phyloP scores from a whole-genome alignment of 345 rosid genomes.

The Trapa bicornis region DNA sequence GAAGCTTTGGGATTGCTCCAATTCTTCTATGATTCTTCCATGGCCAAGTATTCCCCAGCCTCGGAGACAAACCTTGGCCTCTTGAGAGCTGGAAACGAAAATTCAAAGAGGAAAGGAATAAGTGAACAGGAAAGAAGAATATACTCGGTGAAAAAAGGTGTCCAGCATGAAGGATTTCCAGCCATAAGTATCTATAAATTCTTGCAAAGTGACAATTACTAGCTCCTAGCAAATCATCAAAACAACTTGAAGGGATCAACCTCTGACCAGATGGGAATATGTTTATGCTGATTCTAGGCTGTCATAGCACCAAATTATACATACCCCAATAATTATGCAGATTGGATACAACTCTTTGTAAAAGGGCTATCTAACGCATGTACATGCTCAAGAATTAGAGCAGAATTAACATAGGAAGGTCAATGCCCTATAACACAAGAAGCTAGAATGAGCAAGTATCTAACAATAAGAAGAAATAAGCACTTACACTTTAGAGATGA shows the following conservation, averaged over 20 bases:
- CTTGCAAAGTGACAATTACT: background rate
- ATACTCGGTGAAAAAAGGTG: background rate
- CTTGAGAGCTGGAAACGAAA: background rate
- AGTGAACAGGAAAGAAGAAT: background rate
- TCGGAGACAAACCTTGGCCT: background rate
- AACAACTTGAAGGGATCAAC: background rate
- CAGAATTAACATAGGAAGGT: background rate
- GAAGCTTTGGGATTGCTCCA: background rate
- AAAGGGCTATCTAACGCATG: background rate
- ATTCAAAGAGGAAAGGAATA: background rate
- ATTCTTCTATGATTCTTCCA: background rate
- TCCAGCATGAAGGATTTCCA: background rate
- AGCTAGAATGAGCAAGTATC: background rate
- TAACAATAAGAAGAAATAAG: background rate
- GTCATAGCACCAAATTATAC: background rate
- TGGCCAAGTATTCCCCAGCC: background rate
- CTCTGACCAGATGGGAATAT: too few relatives aligned
- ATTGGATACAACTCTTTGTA: background rate
- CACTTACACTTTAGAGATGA: conserved; percentile 58
- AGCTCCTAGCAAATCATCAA: background rate
- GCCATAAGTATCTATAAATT: background rate
- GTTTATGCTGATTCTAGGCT: too few relatives aligned
- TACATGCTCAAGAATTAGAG: background rate
- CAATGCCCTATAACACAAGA: background rate
- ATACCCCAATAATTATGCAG: background rate